These are phyloP conservation scores for Magnusiomyces fungicola DNA, from an alignment of 1,139 yeast genomes.

Conservation along the genomic window DNA sequence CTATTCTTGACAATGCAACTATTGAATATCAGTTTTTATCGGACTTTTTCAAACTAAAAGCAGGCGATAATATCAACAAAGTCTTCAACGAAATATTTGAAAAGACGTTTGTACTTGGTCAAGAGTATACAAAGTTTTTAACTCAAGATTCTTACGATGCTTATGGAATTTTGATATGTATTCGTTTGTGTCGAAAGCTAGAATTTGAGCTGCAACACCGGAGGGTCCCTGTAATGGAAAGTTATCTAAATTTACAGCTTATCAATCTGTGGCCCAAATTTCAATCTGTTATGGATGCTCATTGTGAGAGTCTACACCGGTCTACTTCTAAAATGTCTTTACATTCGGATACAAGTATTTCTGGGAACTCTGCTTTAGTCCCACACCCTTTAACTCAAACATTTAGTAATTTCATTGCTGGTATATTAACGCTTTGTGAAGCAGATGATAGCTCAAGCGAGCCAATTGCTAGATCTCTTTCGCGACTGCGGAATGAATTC, in stretches of 20 bases:
- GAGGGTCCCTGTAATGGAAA: conserved; percentile 64
- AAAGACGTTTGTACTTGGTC: conserved; percentile 46
- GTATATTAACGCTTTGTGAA: conserved; percentile 51
- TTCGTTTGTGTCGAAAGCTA: conserved; percentile 59
- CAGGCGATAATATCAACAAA: conserved; percentile 38
- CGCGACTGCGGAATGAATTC: conserved; percentile 66
- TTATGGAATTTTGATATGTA: conserved; percentile 71
- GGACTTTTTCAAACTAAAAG: conserved; percentile 55
- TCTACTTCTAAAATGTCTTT: conserved; percentile 32
- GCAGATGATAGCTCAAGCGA: conserved; percentile 38
- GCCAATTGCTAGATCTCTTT: conserved; percentile 64
- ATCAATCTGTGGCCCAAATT: conserved; percentile 78
- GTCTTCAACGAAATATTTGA: conserved; percentile 43
- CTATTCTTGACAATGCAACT: conserved; percentile 66
- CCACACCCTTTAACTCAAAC: conserved; percentile 74
- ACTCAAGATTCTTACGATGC: conserved; percentile 56
- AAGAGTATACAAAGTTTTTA: conserved; percentile 40
- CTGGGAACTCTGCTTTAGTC: conserved; percentile 29
- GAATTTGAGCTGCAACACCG: conserved; percentile 59
- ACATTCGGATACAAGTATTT: conserved; percentile 22
- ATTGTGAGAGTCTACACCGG: conserved; percentile 59
- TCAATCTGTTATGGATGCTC: conserved; percentile 65
- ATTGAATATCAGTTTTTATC: conserved; percentile 70
- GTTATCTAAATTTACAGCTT: conserved; percentile 60
- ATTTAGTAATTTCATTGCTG: conserved; percentile 68